These are phyloP conservation scores for Rhododendron williamsianum DNA, from an alignment of 148 eudicot species.

Conservation along the genomic window DNA sequence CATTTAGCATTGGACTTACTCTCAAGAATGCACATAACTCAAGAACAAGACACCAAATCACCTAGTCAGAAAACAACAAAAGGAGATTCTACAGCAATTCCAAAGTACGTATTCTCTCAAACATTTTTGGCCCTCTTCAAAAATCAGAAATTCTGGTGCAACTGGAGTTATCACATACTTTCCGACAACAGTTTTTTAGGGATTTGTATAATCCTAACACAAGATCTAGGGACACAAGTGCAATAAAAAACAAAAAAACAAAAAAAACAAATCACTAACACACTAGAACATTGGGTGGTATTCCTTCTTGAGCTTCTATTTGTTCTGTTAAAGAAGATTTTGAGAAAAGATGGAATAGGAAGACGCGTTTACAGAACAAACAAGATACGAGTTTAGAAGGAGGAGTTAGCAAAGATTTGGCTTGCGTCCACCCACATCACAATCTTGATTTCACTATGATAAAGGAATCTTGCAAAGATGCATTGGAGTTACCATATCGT, in stretches of 20 bases:
- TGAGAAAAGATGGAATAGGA: not conserved
- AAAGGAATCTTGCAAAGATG: not conserved
- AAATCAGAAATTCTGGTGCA: not conserved
- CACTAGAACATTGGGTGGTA: not conserved
- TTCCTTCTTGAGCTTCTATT: not conserved
- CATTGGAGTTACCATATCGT: not conserved
- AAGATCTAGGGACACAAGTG: not conserved
- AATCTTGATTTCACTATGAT: not conserved
- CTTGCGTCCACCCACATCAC: not conserved
- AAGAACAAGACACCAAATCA: not conserved
- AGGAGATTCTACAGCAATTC: not conserved
- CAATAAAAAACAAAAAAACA: too few relatives aligned
- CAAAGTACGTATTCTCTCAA: not conserved
- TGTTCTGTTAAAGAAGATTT: not conserved
- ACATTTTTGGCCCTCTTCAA: not conserved
- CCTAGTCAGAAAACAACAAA: not conserved
- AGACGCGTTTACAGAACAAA: not conserved
- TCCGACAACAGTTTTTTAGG: not conserved
- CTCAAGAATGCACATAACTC: not conserved
- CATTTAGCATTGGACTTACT: not conserved
- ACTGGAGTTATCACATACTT: not conserved
- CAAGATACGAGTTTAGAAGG: not conserved
- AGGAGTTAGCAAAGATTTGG: not conserved
- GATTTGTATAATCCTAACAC: not conserved
- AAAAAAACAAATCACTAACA: not conserved